Evolutionary conservation across 768 basidiomycete species (phyloP), one percentile per base, ranked within the genome.

Genomic region (Tylopilus felleus): DNA sequence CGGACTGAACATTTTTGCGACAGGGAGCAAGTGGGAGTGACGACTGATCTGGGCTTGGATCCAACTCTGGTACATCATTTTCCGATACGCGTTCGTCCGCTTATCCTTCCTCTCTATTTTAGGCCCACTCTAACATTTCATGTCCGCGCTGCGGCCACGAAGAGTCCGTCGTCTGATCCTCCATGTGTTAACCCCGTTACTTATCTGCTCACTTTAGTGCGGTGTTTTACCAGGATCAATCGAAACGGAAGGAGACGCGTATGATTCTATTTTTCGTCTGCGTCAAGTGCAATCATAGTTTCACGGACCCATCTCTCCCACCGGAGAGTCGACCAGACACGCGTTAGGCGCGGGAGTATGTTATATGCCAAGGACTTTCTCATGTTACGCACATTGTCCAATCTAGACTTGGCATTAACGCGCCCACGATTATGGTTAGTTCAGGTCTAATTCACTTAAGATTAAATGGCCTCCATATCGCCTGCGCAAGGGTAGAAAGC

Each of bases 141-240:
- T 98, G 95, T 73, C 93, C 93, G 25, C 71, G 77, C 27, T 98
- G 94, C 62, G 84, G 85, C 35, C 76, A 89, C 58, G 83, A 89
- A 62, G 91, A 93, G 92, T 93, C 67, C 61, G 88, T 75, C n/a
- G 33, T 38, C 44, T 42, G 42, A 46, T 47, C 14, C 3, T 36
- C 16, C 22, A 39, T 49, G n/a, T n/a, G 29, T 36, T 54, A 16
- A 13, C 8, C 42, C 48, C 17, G 38, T 49, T 31, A 33, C 42
- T 59, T 44, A 52, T 29, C 48, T 25, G 49, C 52, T 52, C 19
- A 43, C 47, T 57, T n/a, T 64, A 98, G 95, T 65, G 84, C 92
- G 47, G 95, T 98, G 5, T 83, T 90, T 67, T 98, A 89, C 71
- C 96, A 98, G 71, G 96, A 98, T 71, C 96, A 98, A 69, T 97